Base-by-base conservation (phyloP, 306 rosid species). In the Quercus aquifolioides region DNA sequence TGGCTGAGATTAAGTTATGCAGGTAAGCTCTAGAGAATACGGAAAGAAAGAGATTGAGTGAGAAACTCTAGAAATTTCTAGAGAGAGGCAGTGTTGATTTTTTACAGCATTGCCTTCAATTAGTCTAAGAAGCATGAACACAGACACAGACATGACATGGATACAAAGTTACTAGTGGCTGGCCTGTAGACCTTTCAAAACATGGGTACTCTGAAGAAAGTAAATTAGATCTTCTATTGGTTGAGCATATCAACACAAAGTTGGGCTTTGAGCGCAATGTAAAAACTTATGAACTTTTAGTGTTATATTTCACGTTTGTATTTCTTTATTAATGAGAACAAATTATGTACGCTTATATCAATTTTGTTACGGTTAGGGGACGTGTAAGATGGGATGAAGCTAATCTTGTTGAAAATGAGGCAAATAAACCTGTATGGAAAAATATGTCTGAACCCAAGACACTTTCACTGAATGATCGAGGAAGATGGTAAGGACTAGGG, bases 371-470 rank as follows among this genome's bases (percentile, higher is more conserved):
- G 21, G 1, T 30, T 30, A 88, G 89, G 79, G 87, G 84, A 58
- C 81, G 23, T 74, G 86, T 85, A 59, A 88, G 73, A 81, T 85
- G 89, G 89, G 80, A 85, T 78, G 91, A 85, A 75, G 83, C 26
- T 67, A 85, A 88, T 77, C 79, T 85, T 83, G 86, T 18, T 62
- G 41, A 35, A 35, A 6, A 35, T 35, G 41, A 35, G 9, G 41
- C 41, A 6, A 35, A 35, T 35, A 35, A 85, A 58, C 91, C 91
- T 2, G 78, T 81, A 80, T 81, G 88, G 86, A 82, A 85, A 79
- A 88, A 88, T 71, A 88, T 88, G 55, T 79, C 83, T 17, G 91
- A 88, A 81, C 88, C 91, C 12, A 85, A 88, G 85, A 88, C 91
- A 59, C 89, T 88, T 73, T 81, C 91, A 83, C 74, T 86, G 85